These are phyloP conservation scores for Porpolomopsis calyptriformis DNA, from an alignment of 768 basidiomycete species.

Conservation along the genomic window DNA sequence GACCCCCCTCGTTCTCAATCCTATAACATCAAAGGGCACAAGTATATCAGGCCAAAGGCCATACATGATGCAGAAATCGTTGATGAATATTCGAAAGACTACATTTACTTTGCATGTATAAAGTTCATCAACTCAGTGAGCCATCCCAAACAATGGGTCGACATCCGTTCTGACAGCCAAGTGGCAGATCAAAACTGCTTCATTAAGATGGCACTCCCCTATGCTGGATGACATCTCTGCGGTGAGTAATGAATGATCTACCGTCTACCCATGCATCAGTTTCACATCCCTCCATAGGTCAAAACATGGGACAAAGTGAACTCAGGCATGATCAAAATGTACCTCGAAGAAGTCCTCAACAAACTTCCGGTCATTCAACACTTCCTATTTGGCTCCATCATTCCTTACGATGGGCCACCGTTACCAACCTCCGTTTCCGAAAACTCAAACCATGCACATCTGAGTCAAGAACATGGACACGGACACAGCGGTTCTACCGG, in stretches of 20 bases:
- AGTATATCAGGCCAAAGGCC: slow-evolving; percentile 80
- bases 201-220: slow-evolving; percentile 94
- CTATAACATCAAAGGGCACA: slow-evolving; percentile 54
- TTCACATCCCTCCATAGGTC: slow-evolving; percentile 30
- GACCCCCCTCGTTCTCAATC: neutral
- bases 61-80: slow-evolving; percentile 88
- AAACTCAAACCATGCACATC: slow-evolving; percentile 29
- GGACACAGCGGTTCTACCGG: slow-evolving; percentile 33
- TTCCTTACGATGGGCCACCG: slow-evolving; percentile 54
- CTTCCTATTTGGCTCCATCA: slow-evolving; percentile 83
- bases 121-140: slow-evolving; percentile 88
- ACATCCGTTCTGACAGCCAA: neutral
- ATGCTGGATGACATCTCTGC: slow-evolving; percentile 98
- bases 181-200: slow-evolving; percentile 83
- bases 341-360: slow-evolving; percentile 84
- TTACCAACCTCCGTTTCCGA: slow-evolving; percentile 23
- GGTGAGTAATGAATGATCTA: slow-evolving; percentile 23
- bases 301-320: slow-evolving; percentile 98
- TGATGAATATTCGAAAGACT: slow-evolving; percentile 83
- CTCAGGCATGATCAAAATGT: slow-evolving; percentile 96
- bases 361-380: slow-evolving; percentile 96
- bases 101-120: slow-evolving; percentile 97
- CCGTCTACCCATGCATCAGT: neutral
- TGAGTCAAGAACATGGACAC: slow-evolving; percentile 40
- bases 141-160: neutral